Base-by-base conservation (phyloP, 2,329 filamentous ascomycete genomes). In the Cadophora sp. region DNA sequence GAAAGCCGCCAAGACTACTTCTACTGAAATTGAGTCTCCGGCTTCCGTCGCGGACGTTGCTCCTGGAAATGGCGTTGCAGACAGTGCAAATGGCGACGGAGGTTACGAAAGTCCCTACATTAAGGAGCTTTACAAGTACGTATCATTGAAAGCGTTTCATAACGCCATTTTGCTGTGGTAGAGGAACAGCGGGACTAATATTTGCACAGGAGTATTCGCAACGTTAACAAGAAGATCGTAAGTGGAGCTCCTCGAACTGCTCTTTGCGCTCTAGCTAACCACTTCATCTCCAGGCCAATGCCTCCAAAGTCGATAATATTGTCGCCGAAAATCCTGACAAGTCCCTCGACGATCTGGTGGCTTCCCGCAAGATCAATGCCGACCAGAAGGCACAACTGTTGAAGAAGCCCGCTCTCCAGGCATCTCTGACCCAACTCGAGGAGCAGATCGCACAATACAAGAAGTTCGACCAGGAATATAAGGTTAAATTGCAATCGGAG, bases 151-250 rank as follows among this genome's bases (percentile, higher is more conserved):
- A 37, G 12, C 19, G 14, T n/a, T 29, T 12, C 22, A n/a, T 22
- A 1, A 19, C n/a, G n/a, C 19, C 7, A 3, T 31, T 24, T 19
- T 31, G 29, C 12, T 8, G 11, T 24, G 11, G 26, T 16, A 22
- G 31, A 14, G 22, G 16, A 34, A 56, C 22, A 58, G 22, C 46
- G 61, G 6, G 12, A 64, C 70, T 73, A 62, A 75, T 55, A 22
- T 58, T n/a, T 14, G 19, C 68, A 55, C 69, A 97, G 94, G 86
- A 93, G 89, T 80, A 92, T 97, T 76, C 94, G 95, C 78, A 97
- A 96, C 80, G 83, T 96, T 77, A 92, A 90, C 84, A 98, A 97
- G 87, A 97, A 97, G 83, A 90, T 98, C 76, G 93, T 97, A 82
- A 83, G 92, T 84, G 27, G 9, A 61, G n/a, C 3, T 37, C 3